A percentile compares a stretch with the other conserved stretches of the same genome.
Conservation (phyloP, 495 filamentous ascomycete genomes). For the Penicillium riverlandense region DNA sequence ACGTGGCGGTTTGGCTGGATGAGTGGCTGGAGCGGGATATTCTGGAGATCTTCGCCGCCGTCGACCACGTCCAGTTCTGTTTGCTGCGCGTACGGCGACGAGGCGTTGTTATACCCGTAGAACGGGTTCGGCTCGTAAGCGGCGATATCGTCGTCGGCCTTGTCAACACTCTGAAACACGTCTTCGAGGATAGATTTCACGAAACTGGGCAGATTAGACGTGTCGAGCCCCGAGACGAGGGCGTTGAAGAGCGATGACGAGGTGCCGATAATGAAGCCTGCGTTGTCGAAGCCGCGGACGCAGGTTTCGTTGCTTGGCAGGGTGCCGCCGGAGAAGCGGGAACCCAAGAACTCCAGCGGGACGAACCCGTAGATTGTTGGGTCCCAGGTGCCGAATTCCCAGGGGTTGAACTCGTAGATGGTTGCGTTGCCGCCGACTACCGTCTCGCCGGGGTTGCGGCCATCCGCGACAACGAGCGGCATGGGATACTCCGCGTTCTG, state of each 20-base stretch:
- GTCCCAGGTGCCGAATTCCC: conserved; percentile 79
- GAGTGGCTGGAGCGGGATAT: conserved; percentile 79
- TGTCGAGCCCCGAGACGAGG: conserved; percentile 53
- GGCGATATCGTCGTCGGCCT: conserved; percentile 68
- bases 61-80: conserved; percentile 70
- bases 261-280: conserved; percentile 82
- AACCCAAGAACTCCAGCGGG: conserved; percentile 68
- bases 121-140: conserved; percentile 83
- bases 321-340: conserved; percentile 64
- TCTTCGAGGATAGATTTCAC: conserved; percentile 42
- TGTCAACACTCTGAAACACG: conserved; percentile 49
- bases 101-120: conserved; percentile 55
- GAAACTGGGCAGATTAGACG: conserved; percentile 45
- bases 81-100: conserved; percentile 51
- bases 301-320: conserved; percentile 56
- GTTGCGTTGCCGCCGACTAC: conserved; percentile 72
- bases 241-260: conserved; percentile 87
- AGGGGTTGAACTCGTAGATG: conserved; percentile 81
- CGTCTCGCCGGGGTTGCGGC: conserved; percentile 55
- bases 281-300: conserved; percentile 76
- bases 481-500: conserved; percentile 65
- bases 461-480: conserved; percentile 76
- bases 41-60: conserved; percentile 81
- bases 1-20: conserved; percentile 73
- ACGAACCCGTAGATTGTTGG: conserved; percentile 74